Conservation (phyloP, 2,329 filamentous ascomycete species). For the Calonectria pauciramosa region DNA sequence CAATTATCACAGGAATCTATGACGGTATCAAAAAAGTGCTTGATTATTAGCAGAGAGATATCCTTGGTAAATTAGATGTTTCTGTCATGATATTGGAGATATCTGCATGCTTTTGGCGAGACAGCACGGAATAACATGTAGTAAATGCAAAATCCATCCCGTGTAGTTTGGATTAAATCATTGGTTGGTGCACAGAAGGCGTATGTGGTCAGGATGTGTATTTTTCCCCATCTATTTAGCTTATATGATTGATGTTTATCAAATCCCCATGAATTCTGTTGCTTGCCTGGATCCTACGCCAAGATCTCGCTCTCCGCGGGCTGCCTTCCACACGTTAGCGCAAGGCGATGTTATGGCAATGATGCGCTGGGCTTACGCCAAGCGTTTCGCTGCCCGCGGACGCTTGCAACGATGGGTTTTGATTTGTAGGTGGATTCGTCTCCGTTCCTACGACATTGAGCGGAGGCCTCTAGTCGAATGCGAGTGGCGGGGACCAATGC, state of each 20-base stretch:
- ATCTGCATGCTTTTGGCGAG: background rate
- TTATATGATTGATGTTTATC: background rate
- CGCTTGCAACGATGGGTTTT: background rate
- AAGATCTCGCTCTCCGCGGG: constrained; percentile 1
- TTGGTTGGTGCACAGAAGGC: background rate
- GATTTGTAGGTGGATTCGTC: background rate
- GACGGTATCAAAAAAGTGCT: constrained; percentile 77
- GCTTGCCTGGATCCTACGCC: background rate
- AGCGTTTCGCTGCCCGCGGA: background rate
- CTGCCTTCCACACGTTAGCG: background rate
- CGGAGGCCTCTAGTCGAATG: background rate
- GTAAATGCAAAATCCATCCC: background rate
- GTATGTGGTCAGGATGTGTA: background rate
- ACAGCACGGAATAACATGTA: background rate
- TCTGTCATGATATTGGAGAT: background rate
- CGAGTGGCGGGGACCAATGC: too few relatives aligned
- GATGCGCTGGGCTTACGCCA: background rate
- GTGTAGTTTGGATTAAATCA: background rate
- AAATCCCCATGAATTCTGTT: background rate
- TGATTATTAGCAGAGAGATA: constrained; percentile 65
- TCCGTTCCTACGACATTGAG: background rate
- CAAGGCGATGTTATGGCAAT: background rate
- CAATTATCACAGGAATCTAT: constrained; percentile 70
- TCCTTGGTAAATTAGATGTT: background rate
- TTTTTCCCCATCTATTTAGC: background rate